Conservation (phyloP, 1,284 basidiomycete species). For the Golubevia sp. region DNA sequence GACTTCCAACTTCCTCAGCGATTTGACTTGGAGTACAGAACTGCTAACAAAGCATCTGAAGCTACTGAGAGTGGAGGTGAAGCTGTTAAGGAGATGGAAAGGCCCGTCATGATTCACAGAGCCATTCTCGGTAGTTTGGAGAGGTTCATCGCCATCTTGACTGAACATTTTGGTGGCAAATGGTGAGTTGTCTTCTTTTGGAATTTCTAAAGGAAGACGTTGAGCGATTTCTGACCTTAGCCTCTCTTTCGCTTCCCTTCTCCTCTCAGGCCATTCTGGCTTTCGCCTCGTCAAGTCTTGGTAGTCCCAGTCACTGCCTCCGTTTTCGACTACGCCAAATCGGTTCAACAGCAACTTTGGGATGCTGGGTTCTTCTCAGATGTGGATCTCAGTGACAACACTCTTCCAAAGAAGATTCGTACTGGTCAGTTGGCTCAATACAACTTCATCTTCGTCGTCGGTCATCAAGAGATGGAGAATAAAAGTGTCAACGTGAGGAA, state of each 20-base stretch:
- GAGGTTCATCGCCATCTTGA: constrained; percentile 95
- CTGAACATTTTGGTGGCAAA: constrained; percentile 95
- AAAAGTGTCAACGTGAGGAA: constrained; percentile 92
- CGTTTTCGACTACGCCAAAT: constrained; percentile 83
- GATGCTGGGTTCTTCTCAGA: constrained; percentile 82
- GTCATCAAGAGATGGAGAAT: constrained; percentile 83
- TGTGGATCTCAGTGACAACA: constrained; percentile 89
- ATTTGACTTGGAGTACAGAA: constrained; percentile 92
- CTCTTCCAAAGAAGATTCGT: constrained; percentile 93
- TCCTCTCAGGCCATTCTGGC: constrained; percentile 86
- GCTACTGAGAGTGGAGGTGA: constrained; percentile 60
- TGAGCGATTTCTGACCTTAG: not conserved
- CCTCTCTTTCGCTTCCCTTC: not conserved
- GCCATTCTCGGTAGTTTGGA: constrained; percentile 94
- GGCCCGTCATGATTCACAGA: constrained; percentile 98
- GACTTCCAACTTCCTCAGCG: constrained; percentile 99
- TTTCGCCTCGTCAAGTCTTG: constrained; percentile 90
- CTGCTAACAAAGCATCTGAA: constrained; percentile 43
- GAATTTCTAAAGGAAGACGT: not conserved
- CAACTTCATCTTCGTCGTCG: constrained; percentile 97
- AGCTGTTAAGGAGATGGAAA: constrained; percentile 64
- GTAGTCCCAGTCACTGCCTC: constrained; percentile 90
- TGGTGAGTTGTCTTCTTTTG: constrained; percentile 69
- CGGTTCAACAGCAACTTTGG: constrained; percentile 74
- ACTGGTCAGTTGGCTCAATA: constrained; percentile 89